A percentile compares a stretch with the other conserved stretches of the same genome.
Evolutionary conservation across 2,329 filamentous ascomycete species (phyloP).

Genomic region (Rhynchosporium secalis): DNA sequence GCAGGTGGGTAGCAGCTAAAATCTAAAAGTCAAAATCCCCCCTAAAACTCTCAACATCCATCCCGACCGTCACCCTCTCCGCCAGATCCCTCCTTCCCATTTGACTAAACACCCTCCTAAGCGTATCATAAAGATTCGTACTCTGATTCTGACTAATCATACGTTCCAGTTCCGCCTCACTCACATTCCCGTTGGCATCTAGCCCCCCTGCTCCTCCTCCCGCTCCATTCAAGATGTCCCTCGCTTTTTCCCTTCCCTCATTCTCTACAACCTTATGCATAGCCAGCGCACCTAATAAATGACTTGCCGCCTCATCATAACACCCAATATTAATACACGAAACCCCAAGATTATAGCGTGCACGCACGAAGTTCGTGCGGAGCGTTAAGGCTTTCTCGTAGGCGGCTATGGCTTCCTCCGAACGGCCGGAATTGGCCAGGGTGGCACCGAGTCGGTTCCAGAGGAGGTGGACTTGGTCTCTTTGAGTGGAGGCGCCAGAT

Average conservation of each 20-base stretch:
- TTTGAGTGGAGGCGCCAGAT: slow-evolving; percentile 78
- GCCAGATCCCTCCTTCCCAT: slow-evolving; percentile 89
- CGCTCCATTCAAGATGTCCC: slow-evolving; percentile 72
- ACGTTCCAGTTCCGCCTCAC: slow-evolving; percentile 75
- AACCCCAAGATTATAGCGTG: slow-evolving; percentile 94
- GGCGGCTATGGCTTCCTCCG: slow-evolving; percentile 93
- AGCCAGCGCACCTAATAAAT: slow-evolving; percentile 84
- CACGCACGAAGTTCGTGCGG: slow-evolving; percentile 94
- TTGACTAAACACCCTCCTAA: slow-evolving; percentile 91
- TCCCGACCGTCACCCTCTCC: slow-evolving; percentile 82
- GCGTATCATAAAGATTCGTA: slow-evolving; percentile 93
- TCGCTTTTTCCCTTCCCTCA: slow-evolving; percentile 78
- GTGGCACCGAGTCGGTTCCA: slow-evolving; percentile 98
- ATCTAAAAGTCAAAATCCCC: slow-evolving; percentile 81
- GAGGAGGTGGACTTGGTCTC: slow-evolving; percentile 84
- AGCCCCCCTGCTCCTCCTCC: slow-evolving; percentile 43
- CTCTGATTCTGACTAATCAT: slow-evolving; percentile 95
- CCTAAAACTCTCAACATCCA: slow-evolving; percentile 87
- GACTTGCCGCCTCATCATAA: slow-evolving; percentile 87
- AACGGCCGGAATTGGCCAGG: slow-evolving; percentile 88
- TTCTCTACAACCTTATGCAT: slow-evolving; percentile 96
- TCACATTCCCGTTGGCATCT: slow-evolving; percentile 49
- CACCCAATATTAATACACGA: slow-evolving; percentile 97
- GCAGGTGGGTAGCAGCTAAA: too few relatives aligned
- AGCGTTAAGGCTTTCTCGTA: slow-evolving; percentile 91